phyloP scores from a whole-genome alignment of 1,139 yeast genomes.

The Magnusiomyces suaveolens region DNA sequence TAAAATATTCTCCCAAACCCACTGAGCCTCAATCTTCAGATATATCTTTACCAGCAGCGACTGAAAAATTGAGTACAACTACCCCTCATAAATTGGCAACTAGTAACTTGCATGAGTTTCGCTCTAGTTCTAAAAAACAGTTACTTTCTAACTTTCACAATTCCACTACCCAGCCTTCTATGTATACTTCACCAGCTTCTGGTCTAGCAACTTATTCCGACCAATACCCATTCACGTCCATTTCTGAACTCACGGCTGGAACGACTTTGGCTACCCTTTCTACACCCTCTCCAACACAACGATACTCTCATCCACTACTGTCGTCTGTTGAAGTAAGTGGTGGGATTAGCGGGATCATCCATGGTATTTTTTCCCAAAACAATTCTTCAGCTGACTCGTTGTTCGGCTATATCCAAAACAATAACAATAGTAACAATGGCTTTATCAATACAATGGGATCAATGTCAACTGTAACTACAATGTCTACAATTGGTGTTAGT shows the following conservation, averaged over 20 bases:
- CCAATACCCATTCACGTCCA: constrained; percentile 3
- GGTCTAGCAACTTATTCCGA: neutral
- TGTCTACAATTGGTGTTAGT: neutral
- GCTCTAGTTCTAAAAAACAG: neutral
- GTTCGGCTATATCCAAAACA: neutral
- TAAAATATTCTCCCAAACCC: neutral
- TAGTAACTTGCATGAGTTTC: neutral
- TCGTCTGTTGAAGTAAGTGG: constrained; percentile 4
- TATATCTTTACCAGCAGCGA: neutral
- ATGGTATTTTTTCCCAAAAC: neutral
- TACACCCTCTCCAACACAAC: constrained; percentile 35
- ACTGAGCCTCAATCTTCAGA: neutral
- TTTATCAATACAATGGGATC: neutral
- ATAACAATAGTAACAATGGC: neutral
- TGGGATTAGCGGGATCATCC: neutral
- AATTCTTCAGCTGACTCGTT: neutral
- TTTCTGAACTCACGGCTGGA: constrained; percentile 5
- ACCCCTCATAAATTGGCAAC: constrained; percentile 2
- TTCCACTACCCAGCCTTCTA: neutral
- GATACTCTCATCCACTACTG: constrained; percentile 27
- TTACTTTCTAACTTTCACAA: neutral
- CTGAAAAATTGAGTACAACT: neutral
- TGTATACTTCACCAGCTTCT: neutral
- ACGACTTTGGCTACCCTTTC: constrained; percentile 10
- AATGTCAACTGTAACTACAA: neutral